These are phyloP conservation scores for Puccinia triticina DNA, from an alignment of 1,284 basidiomycete genomes.

Conservation along the genomic window DNA sequence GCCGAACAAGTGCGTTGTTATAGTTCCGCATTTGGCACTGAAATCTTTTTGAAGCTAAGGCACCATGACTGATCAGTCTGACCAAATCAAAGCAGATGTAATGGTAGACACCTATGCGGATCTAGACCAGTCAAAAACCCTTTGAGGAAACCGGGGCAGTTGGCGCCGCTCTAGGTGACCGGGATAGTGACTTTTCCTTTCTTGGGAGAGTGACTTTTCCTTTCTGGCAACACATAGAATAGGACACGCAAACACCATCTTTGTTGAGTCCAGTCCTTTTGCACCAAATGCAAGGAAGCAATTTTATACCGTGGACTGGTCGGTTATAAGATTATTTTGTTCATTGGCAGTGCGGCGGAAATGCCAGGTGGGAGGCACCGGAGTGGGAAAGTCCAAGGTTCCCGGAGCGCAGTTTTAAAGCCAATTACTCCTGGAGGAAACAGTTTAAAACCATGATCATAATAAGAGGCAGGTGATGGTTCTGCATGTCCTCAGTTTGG, in stretches of 20 bases:
- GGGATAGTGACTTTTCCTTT: too few relatives aligned
- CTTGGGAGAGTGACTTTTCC: background rate
- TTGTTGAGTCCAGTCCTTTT: background rate
- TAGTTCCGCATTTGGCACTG: background rate
- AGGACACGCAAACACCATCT: background rate
- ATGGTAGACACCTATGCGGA: background rate
- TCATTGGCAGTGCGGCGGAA: too few relatives aligned
- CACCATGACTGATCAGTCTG: background rate
- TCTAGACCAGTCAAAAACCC: background rate
- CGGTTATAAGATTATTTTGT: too few relatives aligned
- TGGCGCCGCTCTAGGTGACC: background rate
- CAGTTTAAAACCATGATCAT: too few relatives aligned
- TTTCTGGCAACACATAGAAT: background rate
- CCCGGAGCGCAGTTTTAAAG: too few relatives aligned
- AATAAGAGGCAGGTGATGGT: too few relatives aligned
- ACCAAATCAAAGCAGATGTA: background rate
- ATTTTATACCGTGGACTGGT: too few relatives aligned
- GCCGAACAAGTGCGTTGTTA: conserved; percentile 10
- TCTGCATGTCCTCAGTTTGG: too few relatives aligned
- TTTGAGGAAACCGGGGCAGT: background rate
- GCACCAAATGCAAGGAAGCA: too few relatives aligned
- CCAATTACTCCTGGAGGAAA: too few relatives aligned
- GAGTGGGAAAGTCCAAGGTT: too few relatives aligned
- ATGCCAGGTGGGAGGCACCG: too few relatives aligned
- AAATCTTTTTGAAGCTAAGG: background rate